A percentile compares a stretch with the other conserved stretches of the same genome.
These are phyloP conservation scores for Jamesozyma rosinii DNA, from an alignment of 805 yeast species.

Conservation along the genomic window DNA sequence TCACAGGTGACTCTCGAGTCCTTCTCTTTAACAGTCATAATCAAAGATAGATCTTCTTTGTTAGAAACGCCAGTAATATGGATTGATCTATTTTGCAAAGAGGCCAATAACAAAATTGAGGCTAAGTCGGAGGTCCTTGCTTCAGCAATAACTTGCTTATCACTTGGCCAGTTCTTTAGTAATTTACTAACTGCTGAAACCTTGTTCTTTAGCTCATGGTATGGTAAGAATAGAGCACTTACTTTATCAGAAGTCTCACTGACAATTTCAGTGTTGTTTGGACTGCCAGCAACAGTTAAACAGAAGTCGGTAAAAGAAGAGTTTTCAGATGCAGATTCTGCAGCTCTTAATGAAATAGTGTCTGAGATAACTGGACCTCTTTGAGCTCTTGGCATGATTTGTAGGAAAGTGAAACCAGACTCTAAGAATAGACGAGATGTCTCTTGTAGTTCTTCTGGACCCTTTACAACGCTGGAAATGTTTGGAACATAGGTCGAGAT, in stretches of 20 bases:
- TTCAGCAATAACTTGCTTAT: constrained; percentile 82
- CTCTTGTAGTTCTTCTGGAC: constrained; percentile 51
- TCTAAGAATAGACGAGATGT: constrained; percentile 64
- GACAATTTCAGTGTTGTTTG: constrained; percentile 52
- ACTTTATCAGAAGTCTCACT: constrained; percentile 55
- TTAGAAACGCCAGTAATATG: constrained; percentile 83
- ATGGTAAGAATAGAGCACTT: constrained; percentile 74
- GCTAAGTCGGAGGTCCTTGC: constrained; percentile 89
- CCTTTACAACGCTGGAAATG: constrained; percentile 36
- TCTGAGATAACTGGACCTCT: constrained; percentile 56
- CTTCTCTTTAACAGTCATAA: constrained; percentile 77
- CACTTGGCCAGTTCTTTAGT: constrained; percentile 73
- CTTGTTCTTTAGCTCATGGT: constrained; percentile 59
- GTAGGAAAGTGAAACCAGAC: constrained; percentile 82
- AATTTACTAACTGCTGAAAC: constrained; percentile 75
- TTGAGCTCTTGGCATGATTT: constrained; percentile 64
- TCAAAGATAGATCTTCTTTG: constrained; percentile 72
- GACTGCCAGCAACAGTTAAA: constrained; percentile 75
- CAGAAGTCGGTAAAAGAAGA: constrained; percentile 75
- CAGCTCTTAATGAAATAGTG: constrained; percentile 54
- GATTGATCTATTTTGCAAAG: constrained; percentile 72
- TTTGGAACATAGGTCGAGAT: constrained; percentile 72
- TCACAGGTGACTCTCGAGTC: constrained; percentile 81
- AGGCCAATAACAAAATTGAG: constrained; percentile 80
- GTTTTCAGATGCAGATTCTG: constrained; percentile 41